Conservation (phyloP, 1,284 basidiomycete genomes). For the Trichosporon coremiiforme region DNA sequence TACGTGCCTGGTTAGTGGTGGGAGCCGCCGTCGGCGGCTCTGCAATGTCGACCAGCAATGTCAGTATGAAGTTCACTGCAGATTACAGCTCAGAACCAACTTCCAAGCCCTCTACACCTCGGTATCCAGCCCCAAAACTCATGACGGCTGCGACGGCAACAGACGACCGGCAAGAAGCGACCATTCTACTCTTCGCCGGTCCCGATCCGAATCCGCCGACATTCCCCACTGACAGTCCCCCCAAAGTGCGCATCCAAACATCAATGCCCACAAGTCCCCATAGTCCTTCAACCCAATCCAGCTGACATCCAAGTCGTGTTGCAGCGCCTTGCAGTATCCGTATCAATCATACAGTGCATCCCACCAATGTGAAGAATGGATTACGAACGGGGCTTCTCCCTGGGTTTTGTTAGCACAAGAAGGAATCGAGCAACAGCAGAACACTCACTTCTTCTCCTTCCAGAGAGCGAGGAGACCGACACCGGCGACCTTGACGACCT, state of each 20-base stretch:
- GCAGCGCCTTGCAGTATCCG: constrained; percentile 6
- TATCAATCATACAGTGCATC: constrained; percentile 39
- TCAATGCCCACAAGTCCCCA: neutral
- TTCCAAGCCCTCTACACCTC: neutral
- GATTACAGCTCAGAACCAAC: no score
- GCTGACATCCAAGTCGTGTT: neutral
- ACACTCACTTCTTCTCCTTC: constrained; percentile 93
- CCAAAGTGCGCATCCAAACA: constrained; percentile 1
- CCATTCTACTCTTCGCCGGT: neutral
- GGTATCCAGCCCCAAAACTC: no score
- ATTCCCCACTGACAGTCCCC: neutral
- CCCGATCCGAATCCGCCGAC: constrained; percentile 9
- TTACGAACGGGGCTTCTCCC: constrained; percentile 92
- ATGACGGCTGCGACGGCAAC: neutral
- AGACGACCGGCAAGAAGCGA: neutral
- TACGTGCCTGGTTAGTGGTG: no score
- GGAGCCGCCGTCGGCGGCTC: no score
- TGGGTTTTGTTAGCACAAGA: constrained; percentile 25
- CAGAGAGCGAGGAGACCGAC: constrained; percentile 96
- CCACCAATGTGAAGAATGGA: constrained; percentile 27
- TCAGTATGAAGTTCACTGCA: no score
- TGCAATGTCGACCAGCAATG: no score
- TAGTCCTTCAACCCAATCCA: neutral
- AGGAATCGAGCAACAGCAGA: neutral
- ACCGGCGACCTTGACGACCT: constrained; percentile 99